These are phyloP conservation scores for Gossypium laxum DNA, from an alignment of 441 rosid genomes.

Conservation along the genomic window DNA sequence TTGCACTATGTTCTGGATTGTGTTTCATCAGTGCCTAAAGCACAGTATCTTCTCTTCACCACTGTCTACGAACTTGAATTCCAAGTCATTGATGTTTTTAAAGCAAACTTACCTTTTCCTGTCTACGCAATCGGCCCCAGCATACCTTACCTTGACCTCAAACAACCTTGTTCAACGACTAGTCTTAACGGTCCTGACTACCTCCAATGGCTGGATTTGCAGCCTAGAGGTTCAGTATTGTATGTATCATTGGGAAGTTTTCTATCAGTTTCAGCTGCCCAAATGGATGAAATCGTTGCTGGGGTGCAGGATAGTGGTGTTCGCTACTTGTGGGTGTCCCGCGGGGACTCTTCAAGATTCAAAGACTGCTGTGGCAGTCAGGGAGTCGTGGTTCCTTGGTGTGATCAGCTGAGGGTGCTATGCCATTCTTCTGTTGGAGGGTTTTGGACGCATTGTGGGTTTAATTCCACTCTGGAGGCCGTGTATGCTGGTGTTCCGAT, in stretches of 20 bases:
- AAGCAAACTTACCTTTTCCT: slow-evolving; percentile 15
- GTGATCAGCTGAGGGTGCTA: slow-evolving; percentile 27
- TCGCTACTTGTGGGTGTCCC: slow-evolving; percentile 28
- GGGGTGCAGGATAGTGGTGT: slow-evolving; percentile 23
- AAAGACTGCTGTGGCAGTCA: slow-evolving; percentile 2
- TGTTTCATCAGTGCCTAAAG: slow-evolving; percentile 22
- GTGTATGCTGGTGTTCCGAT: slow-evolving; percentile 21
- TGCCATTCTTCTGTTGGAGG: slow-evolving; percentile 31
- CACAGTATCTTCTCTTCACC: slow-evolving; percentile 36
- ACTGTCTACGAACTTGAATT: slow-evolving; percentile 35
- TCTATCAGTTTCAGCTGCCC: slow-evolving; percentile 18
- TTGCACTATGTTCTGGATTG: slow-evolving; percentile 11
- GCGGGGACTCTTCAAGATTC: slow-evolving; percentile 1
- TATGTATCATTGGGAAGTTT: slow-evolving; percentile 31
- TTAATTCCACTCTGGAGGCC: slow-evolving; percentile 31
- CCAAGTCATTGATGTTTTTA: slow-evolving; percentile 25
- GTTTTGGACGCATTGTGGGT: slow-evolving; percentile 33
- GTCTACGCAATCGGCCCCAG: slow-evolving; percentile 33
- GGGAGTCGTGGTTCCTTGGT: slow-evolving; percentile 25
- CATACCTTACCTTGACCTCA: slow-evolving; percentile 32
- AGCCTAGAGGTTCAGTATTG: slow-evolving; percentile 24
- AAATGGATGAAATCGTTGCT: slow-evolving; percentile 21
- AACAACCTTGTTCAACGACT: background rate
- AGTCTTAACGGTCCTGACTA: background rate
- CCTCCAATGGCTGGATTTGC: slow-evolving; percentile 23